Evolutionary conservation across 129 eudicot species (phyloP), one percentile per base, ranked within the genome.

Genomic region (Tagetes patula): DNA sequence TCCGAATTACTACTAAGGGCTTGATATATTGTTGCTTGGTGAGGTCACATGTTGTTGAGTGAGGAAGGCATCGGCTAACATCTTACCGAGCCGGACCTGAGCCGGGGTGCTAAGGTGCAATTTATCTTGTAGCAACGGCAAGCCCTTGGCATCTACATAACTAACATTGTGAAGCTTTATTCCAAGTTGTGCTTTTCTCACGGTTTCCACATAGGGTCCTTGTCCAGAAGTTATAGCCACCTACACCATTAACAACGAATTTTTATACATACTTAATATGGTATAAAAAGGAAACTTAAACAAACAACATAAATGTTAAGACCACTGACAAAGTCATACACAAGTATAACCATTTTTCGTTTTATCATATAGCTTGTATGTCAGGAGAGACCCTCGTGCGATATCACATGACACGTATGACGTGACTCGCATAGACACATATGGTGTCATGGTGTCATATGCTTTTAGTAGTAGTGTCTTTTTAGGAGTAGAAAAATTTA

Each of bases 151-250:
- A 74, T 92, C 97, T 9, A 92, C 91, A 73, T 84, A 85, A 43
- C 56, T 82, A 59, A 89, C 85, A 12, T 87, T 87, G 34, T 73
- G 74, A 34, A 92, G 75, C 46, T 81, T 72, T 5, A 82, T 71
- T 71, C 78, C 92, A 52, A 86, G 10, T 47, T 91, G 96, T 4
- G 96, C 96, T 82, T 88, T 69, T 70, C 97, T 91, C 40, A 91
- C 82, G 27, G 5, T 69, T 33, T 81, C 90, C 5, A 79, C 56
- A 12, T 66, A 81, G 1, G 81, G 79, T n/a, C 92, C 96, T 62
- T 79, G 75, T 56, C 92, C 97, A 10, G 97, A 86, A 74, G 90
- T 86, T 65, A 88, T n/a, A 34, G 87, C 96, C 58, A 91, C 97
- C 97, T 91, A 47, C 7, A 68, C 31, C 73, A 54, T 41, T 34